Conservation (phyloP, 495 filamentous ascomycete genomes). For the Trichoderma reesei region DNA sequence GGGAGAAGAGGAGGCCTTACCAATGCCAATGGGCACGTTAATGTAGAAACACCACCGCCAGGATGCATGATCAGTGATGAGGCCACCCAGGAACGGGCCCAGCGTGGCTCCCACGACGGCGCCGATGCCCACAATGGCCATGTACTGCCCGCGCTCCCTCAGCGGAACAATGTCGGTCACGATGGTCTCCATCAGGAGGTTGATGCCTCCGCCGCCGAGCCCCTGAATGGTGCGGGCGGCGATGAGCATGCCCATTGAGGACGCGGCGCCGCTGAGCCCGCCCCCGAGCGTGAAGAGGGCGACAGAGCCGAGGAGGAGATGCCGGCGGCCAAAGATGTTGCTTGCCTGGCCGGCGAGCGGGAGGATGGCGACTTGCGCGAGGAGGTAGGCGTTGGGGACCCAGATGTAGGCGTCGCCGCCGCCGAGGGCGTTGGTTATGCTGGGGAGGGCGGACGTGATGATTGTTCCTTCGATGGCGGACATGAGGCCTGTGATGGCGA, state of each 20-base stretch:
- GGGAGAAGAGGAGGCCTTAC: neutral
- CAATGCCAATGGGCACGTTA: slow-evolving; percentile 24
- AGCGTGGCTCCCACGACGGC: slow-evolving; percentile 57
- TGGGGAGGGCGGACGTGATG: slow-evolving; percentile 33
- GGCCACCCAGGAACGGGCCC: slow-evolving; percentile 63
- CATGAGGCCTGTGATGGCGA: slow-evolving; percentile 15
- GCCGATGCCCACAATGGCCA: slow-evolving; percentile 41
- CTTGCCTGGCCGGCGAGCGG: slow-evolving; percentile 23
- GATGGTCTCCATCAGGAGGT: slow-evolving; percentile 62
- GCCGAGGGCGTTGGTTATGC: slow-evolving; percentile 25
- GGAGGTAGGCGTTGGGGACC: slow-evolving; percentile 32
- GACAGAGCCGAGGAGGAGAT: slow-evolving; percentile 22
- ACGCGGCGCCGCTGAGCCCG: slow-evolving; percentile 28
- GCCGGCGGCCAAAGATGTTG: slow-evolving; percentile 35
- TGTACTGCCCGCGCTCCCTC: slow-evolving; percentile 48
- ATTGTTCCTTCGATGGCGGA: slow-evolving; percentile 32
- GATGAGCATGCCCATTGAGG: slow-evolving; percentile 48
- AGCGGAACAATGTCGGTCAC: slow-evolving; percentile 65
- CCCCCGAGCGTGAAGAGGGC: slow-evolving; percentile 33
- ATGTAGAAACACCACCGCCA: slow-evolving; percentile 33
- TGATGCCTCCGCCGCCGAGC: slow-evolving; percentile 64
- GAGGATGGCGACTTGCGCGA: slow-evolving; percentile 20
- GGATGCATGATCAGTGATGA: slow-evolving; percentile 41
- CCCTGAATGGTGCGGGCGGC: slow-evolving; percentile 68
- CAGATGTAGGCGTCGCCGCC: slow-evolving; percentile 32